Base-by-base conservation (phyloP, 2,329 filamentous ascomycete species). In the Ceratocystis lukuohia region DNA sequence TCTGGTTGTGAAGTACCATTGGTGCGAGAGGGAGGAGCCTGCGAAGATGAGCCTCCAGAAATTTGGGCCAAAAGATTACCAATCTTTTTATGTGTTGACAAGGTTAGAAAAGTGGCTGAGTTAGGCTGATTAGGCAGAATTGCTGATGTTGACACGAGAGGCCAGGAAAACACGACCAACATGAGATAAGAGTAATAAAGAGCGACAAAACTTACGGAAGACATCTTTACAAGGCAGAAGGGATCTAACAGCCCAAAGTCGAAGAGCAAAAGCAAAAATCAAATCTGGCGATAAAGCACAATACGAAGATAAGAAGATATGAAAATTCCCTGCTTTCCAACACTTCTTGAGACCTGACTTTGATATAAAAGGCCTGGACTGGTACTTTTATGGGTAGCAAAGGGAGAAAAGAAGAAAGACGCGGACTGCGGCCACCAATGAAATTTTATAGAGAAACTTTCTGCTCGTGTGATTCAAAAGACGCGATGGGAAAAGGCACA, bases 1-100 rank as follows among this genome's bases (percentile, higher is more conserved):
- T 48, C 64, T 10, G 56, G 53, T 10, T 25, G 64, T 8, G 56
- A 30, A 48, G 64, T 44, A 48, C 53, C 15, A 7, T 30, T n/a
- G 7, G 53, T 28, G 2, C 44, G 64, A 30, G 64, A 17, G 1
- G 64, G 45, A 30, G 53, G 53, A 2, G 63, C 56, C 17, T 53
- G 62, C 5, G 61, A 53, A 45, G 61, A 46, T 28, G 61, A 33
- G 30, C 45, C 61, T 63, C 66, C 66, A 41, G 53, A 61, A 12
- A 68, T 68, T 17, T 61, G 63, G 25, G 67, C 67, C 20, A 68
- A 46, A 45, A 68, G 64, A 66, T 66, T 68, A 30, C 61, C 62
- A 61, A 68, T 68, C 67, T 68, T 45, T 45, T 33, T 12, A 4
- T 12, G 33, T 41, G 30, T n/a, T 48, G 22, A 41, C 30, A 7